Evolutionary conservation across 2,329 filamentous ascomycete genomes (phyloP), one percentile per base, ranked within the genome.

Genomic region (Alternaria sp.): DNA sequence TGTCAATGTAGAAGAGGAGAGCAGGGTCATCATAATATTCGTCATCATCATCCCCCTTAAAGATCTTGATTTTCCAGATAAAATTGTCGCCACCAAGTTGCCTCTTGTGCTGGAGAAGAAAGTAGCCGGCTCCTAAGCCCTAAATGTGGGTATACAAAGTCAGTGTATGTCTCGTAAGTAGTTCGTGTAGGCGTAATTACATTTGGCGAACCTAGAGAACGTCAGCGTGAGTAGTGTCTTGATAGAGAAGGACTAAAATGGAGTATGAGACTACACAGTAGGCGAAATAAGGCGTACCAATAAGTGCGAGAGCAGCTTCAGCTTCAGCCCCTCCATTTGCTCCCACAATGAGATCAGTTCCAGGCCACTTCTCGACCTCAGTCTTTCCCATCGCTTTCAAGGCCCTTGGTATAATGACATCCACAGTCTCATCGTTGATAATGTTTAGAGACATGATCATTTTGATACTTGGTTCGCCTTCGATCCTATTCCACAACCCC

Each of bases 51-150:
- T 38, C 12, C 7, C 38, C 39, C 38, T 22, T 53, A 22, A 51
- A 59, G 2, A 61, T 49, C 18, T 36, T 59, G 12, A 61, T 53
- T 16, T 65, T 66, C 26, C 30, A 56, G 16, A 66, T 61, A 28
- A 54, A 51, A 30, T 61, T 65, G 36, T 39, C 38, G 4, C 57
- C 54, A n/a, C 59, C 62, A 7, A 65, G 59, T 18, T 65, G 62
- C 7, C 44, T 42, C 8, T 64, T 59, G 12, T 63, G 64, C 28
- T 66, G 64, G 1, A 63, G 54, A 8, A 66, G 43, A 11, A 66
- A 65, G 44, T 65, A 63, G 5, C 41, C 64, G 4, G 62, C 59
- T 8, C 51, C 62, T 4, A 66, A 34, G 6, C 24, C 24, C 24
- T 26, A 26, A 26, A 26, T 7, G 24, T 26, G 24, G 24, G 24